phyloP scores from a whole-genome alignment of 2,329 filamentous ascomycete genomes.

The Leptographium galeiforme region DNA sequence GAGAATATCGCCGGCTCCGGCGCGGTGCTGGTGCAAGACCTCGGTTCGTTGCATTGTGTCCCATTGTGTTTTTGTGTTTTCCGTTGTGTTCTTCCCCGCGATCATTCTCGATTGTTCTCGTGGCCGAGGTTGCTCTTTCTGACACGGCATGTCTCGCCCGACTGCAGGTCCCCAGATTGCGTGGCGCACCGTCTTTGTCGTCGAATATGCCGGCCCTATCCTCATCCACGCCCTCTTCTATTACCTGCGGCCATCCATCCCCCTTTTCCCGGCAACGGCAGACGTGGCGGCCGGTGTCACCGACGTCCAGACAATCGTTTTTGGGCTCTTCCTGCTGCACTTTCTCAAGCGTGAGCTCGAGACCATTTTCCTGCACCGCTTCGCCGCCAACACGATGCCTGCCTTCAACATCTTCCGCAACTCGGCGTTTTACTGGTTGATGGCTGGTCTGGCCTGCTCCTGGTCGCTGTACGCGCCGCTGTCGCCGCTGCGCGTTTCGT shows the following conservation, averaged over 20 bases:
- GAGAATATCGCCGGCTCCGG: conserved; percentile 32
- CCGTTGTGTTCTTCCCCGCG: not conserved
- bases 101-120: not conserved
- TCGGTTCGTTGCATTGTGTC: conserved; percentile 46
- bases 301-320: conserved; percentile 58
- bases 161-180: conserved; percentile 65
- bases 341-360: conserved; percentile 93
- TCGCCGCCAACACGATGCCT: conserved; percentile 92
- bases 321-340: conserved; percentile 63
- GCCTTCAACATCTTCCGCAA: conserved; percentile 86
- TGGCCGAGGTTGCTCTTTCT: not conserved
- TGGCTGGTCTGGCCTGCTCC: conserved; percentile 68
- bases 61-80: not conserved
- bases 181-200: conserved; percentile 87
- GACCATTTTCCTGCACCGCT: conserved; percentile 88
- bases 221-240: conserved; percentile 69
- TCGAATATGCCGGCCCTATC: conserved; percentile 89
- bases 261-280: conserved; percentile 19
- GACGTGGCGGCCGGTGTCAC: conserved; percentile 26
- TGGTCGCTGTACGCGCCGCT: conserved; percentile 74
- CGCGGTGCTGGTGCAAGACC: conserved; percentile 77
- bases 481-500: conserved; percentile 37
- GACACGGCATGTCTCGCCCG: not conserved
- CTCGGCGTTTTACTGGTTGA: conserved; percentile 82
- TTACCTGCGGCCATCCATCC: conserved; percentile 61